Percentiles rank a stretch among this genome's conserved stretches.
Conservation (phyloP, 176 grass and related monocot species). For the Alloteropsis semialata region DNA sequence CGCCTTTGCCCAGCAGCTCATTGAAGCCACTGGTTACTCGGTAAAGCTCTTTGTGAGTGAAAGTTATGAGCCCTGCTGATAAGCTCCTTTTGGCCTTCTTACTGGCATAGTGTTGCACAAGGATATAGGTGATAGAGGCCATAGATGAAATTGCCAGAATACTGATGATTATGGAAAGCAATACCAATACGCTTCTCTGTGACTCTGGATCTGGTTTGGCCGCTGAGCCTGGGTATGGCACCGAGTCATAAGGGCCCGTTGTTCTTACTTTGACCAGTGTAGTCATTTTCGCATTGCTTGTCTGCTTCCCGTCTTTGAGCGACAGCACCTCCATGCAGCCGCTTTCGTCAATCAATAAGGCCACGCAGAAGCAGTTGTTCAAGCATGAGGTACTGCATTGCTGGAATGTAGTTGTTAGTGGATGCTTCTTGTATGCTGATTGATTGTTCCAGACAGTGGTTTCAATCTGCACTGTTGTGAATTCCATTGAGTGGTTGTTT, state of each 20-base stretch:
- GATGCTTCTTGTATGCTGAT: not conserved
- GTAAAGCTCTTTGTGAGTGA: constrained; percentile 10
- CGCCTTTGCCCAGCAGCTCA: not conserved
- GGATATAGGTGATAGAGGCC: too few species aligned
- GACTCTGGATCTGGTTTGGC: too few species aligned
- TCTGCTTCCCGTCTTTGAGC: not conserved
- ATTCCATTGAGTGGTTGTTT: not conserved
- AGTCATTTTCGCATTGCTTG: not conserved
- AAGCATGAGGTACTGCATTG: not conserved
- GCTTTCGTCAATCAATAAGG: not conserved
- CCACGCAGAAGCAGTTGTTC: not conserved
- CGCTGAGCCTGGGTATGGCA: not conserved
- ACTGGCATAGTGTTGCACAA: too few species aligned
- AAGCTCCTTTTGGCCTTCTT: too few species aligned
- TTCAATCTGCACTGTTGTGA: not conserved
- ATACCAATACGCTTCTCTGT: too few species aligned
- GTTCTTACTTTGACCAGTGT: not conserved
- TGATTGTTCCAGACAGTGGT: not conserved
- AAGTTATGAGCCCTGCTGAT: too few species aligned
- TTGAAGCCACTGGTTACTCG: constrained; percentile 18
- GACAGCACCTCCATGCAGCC: not conserved
- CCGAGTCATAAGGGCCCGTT: too few species aligned
- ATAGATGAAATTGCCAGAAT: too few species aligned
- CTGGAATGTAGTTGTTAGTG: not conserved
- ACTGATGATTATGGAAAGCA: too few species aligned